Conservation (phyloP, 352 stramenopile genomes). For the Elongisporangium prolatum region DNA sequence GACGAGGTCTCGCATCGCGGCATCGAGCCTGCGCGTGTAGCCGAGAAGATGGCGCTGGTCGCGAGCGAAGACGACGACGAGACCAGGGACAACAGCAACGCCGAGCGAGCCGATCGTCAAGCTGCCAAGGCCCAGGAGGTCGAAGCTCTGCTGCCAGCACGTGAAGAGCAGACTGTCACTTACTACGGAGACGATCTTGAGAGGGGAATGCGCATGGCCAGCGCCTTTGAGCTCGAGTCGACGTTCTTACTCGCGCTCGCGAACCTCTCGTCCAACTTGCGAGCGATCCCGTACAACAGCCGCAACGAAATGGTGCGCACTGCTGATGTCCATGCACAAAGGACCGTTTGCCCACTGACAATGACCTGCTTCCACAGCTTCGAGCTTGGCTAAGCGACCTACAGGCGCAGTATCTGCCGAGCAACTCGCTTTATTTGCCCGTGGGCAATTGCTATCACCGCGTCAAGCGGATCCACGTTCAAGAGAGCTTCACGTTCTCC, state of each 20-base stretch:
- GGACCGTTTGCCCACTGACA: background rate
- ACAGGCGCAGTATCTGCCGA: slow-evolving; percentile 62
- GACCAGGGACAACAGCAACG: slow-evolving; percentile 18
- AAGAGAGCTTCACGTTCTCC: slow-evolving; percentile 82
- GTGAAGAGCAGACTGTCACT: slow-evolving; percentile 19
- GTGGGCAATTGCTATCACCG: slow-evolving; percentile 74
- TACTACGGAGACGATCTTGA: slow-evolving; percentile 33
- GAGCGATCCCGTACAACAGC: slow-evolving; percentile 41
- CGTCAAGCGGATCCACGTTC: slow-evolving; percentile 72
- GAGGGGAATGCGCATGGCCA: slow-evolving; percentile 16
- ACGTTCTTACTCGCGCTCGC: slow-evolving; percentile 65
- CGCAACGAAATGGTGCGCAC: slow-evolving; percentile 66
- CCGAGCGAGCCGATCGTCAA: slow-evolving; percentile 9
- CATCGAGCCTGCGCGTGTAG: slow-evolving; percentile 28
- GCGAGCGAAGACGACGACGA: slow-evolving; percentile 13
- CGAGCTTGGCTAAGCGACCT: slow-evolving; percentile 64
- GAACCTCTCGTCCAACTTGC: slow-evolving; percentile 71
- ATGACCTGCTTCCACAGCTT: slow-evolving; percentile 25
- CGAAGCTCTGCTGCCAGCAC: slow-evolving; percentile 38
- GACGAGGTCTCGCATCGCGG: slow-evolving; percentile 70
- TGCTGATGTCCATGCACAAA: background rate
- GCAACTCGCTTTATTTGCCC: slow-evolving; percentile 73
- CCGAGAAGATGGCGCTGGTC: slow-evolving; percentile 27
- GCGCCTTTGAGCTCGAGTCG: slow-evolving; percentile 70
- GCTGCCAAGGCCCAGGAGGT: slow-evolving; percentile 35